These are phyloP conservation scores for Chaetomidium leptoderma DNA, from an alignment of 495 filamentous ascomycete species.

Conservation along the genomic window DNA sequence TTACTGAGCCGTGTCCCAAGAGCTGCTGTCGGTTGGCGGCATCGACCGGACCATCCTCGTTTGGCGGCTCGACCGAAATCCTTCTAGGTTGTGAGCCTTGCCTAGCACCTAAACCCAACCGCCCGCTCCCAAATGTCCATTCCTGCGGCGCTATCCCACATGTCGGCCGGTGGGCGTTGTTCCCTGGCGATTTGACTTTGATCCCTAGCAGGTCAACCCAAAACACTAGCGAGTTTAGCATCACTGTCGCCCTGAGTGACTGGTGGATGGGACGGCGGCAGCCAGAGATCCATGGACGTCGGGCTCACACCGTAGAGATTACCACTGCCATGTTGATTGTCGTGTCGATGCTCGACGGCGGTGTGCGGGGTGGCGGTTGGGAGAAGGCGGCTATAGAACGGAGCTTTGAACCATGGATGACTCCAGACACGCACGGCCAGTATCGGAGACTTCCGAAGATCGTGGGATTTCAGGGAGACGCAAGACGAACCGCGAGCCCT, in stretches of 20 bases:
- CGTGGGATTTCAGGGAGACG: no score
- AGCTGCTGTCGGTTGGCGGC: background rate
- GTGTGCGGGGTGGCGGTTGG: background rate
- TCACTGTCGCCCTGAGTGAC: conserved; percentile 8
- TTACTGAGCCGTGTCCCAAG: no score
- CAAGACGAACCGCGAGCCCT: no score
- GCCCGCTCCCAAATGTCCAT: conserved; percentile 2
- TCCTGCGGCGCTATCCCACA: background rate
- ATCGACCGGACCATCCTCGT: background rate
- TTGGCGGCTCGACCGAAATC: no score
- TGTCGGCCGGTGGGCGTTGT: conserved; percentile 5
- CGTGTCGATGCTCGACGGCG: conserved; percentile 7
- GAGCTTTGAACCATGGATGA: no score
- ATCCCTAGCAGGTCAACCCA: conserved; percentile 9
- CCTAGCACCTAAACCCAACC: conserved; percentile 1
- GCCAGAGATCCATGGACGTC: background rate
- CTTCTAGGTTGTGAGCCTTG: background rate
- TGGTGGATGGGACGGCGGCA: conserved; percentile 10
- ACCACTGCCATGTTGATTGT: background rate
- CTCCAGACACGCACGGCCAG: no score
- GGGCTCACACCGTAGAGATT: background rate
- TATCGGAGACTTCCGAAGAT: no score
- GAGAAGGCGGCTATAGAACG: no score
- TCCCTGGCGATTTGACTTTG: conserved; percentile 1
- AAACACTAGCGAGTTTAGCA: no score